Percentiles rank a stretch among this genome's conserved stretches.
Evolutionary conservation across 768 basidiomycete genomes (phyloP).

Genomic region (Boletus vermiculosoides): DNA sequence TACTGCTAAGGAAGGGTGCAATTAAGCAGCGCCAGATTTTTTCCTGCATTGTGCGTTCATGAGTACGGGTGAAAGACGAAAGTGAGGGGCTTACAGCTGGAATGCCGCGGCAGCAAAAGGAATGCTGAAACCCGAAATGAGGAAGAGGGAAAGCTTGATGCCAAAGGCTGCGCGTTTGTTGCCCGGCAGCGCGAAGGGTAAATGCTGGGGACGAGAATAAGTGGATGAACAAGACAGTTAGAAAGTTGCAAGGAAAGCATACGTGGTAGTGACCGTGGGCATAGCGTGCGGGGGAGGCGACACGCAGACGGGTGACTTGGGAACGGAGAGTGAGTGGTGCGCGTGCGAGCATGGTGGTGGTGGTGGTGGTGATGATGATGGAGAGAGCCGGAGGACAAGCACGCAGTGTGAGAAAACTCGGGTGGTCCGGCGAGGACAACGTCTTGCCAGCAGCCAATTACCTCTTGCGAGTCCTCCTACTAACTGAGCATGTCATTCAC

Average conservation of each 20-base stretch:
- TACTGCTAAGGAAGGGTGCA: constrained; percentile 9
- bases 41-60: constrained; percentile 35
- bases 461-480: neutral
- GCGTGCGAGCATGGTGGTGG: constrained; percentile 41
- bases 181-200: constrained; percentile 55
- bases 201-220: constrained; percentile 39
- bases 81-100: constrained; percentile 55
- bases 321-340: constrained; percentile 44
- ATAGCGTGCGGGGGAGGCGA: constrained; percentile 38
- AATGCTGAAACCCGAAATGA: constrained; percentile 59
- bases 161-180: constrained; percentile 49
- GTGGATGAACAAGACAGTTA: constrained; percentile 2
- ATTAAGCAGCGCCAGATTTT: constrained; percentile 34
- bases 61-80: neutral
- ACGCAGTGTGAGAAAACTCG: constrained; percentile 20
- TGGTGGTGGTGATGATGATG: neutral
- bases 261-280: constrained; percentile 54
- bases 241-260: constrained; percentile 10
- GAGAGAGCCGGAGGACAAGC: constrained; percentile 12
- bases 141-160: constrained; percentile 33
- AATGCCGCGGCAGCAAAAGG: constrained; percentile 61
- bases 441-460: neutral
- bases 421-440: neutral
- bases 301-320: constrained; percentile 32
- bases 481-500: neutral